These are phyloP conservation scores for Salix caprea DNA, from an alignment of 345 rosid genomes.

Conservation along the genomic window DNA sequence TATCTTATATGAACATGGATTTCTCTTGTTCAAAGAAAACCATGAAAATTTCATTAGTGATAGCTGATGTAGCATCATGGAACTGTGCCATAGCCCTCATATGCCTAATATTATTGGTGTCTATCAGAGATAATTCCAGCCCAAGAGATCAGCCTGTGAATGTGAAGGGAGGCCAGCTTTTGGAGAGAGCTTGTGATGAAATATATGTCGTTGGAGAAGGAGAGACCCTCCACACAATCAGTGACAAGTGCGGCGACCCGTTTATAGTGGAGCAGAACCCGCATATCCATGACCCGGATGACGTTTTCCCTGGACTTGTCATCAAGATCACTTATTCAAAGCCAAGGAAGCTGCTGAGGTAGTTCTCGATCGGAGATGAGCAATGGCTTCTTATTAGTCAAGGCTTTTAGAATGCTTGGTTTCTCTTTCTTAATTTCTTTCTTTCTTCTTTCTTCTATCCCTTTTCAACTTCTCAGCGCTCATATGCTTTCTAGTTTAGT, in stretches of 20 bases:
- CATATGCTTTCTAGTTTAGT: background rate
- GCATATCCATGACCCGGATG: slow-evolving; percentile 79
- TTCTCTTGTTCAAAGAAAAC: slow-evolving; percentile 9
- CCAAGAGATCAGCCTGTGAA: slow-evolving; percentile 27
- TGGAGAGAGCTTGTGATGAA: slow-evolving; percentile 54
- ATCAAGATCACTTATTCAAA: slow-evolving; percentile 56
- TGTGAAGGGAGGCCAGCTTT: slow-evolving; percentile 42
- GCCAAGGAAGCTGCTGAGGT: slow-evolving; percentile 19
- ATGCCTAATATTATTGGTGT: slow-evolving; percentile 46
- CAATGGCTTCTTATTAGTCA: background rate
- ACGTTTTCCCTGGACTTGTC: slow-evolving; percentile 76
- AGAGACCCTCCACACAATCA: slow-evolving; percentile 69
- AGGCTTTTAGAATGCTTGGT: background rate
- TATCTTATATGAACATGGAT: slow-evolving; percentile 1
- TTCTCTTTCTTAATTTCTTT: background rate
- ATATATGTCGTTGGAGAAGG: slow-evolving; percentile 77
- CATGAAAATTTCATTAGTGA: slow-evolving; percentile 21
- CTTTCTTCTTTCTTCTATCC: background rate
- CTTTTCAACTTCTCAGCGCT: background rate
- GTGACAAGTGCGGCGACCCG: slow-evolving; percentile 76
- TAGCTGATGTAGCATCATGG: slow-evolving; percentile 58
- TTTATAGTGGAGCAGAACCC: slow-evolving; percentile 76
- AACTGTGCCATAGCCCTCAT: slow-evolving; percentile 51
- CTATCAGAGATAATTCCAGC: slow-evolving; percentile 37
- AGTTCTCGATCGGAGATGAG: background rate